Conservation (phyloP, 805 yeast genomes). For the Candida gorgasii region DNA sequence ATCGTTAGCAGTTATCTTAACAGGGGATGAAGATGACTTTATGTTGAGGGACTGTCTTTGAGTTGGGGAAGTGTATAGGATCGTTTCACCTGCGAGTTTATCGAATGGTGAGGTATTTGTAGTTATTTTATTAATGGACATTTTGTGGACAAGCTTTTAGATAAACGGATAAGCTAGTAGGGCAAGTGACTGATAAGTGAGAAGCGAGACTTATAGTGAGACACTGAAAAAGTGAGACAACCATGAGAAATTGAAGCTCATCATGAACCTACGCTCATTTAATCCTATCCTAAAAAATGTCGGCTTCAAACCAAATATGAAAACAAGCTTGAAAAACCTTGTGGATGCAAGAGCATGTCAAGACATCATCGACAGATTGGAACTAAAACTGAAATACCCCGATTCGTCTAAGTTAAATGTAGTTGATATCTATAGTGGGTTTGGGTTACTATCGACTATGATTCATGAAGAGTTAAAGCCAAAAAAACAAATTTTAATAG, state of each 20-base stretch:
- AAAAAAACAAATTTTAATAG: slow-evolving; percentile 61
- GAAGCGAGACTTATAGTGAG: too few species aligned
- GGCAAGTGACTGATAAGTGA: too few species aligned
- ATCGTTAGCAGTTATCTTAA: slow-evolving; percentile 33
- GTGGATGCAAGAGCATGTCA: slow-evolving; percentile 27
- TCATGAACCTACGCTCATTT: slow-evolving; percentile 17
- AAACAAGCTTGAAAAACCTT: slow-evolving; percentile 11
- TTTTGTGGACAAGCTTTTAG: too few species aligned
- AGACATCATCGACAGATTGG: slow-evolving; percentile 48
- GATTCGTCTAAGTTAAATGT: slow-evolving; percentile 46
- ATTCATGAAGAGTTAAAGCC: slow-evolving; percentile 66
- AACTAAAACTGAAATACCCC: slow-evolving; percentile 37
- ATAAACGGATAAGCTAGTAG: too few species aligned
- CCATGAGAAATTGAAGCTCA: too few species aligned
- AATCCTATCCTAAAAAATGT: slow-evolving; percentile 29
- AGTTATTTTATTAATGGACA: slow-evolving; percentile 31
- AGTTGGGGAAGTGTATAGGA: slow-evolving; percentile 16
- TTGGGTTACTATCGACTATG: slow-evolving; percentile 60
- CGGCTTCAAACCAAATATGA: slow-evolving; percentile 9
- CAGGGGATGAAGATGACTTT: slow-evolving; percentile 16
- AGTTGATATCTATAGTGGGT: slow-evolving; percentile 61
- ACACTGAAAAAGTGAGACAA: too few species aligned
- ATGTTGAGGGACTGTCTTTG: slow-evolving; percentile 33
- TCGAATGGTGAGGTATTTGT: slow-evolving; percentile 19
- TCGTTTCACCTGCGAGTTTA: slow-evolving; percentile 20